These are phyloP conservation scores for Auriscalpium vulgare DNA, from an alignment of 768 basidiomycete species.

Conservation along the genomic window DNA sequence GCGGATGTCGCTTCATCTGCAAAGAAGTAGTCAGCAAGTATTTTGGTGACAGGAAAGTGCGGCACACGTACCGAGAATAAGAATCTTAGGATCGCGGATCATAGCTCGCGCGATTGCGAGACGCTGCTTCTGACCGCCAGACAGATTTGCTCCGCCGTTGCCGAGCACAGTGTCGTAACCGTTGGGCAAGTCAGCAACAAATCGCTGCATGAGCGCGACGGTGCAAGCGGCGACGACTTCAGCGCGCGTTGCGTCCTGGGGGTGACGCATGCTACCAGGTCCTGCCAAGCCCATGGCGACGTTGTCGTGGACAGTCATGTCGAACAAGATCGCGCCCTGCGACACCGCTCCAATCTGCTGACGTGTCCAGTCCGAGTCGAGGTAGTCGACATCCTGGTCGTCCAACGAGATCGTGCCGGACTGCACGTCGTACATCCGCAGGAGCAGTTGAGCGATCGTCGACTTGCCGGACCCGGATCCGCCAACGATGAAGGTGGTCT, in stretches of 20 bases:
- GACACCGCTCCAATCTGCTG: conserved; percentile 67
- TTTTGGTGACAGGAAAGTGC: conserved; percentile 9
- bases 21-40: background rate
- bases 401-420: conserved; percentile 70
- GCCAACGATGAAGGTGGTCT: conserved; percentile 77
- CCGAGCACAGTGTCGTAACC: conserved; percentile 85
- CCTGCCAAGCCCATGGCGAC: conserved; percentile 70
- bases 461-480: conserved; percentile 75
- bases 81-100: conserved; percentile 76
- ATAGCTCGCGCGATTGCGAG: conserved; percentile 83
- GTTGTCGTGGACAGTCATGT: conserved; percentile 77
- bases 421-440: conserved; percentile 66
- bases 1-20: conserved; percentile 77
- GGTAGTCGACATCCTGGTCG: conserved; percentile 67
- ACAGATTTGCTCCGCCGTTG: conserved; percentile 65
- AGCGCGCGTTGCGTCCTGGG: conserved; percentile 45
- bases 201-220: conserved; percentile 84
- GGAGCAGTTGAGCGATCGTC: conserved; percentile 54
- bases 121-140: conserved; percentile 90
- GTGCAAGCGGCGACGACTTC: conserved; percentile 79
- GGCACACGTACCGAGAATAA: conserved; percentile 71
- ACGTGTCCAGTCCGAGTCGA: conserved; percentile 66
- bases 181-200: conserved; percentile 72
- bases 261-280: conserved; percentile 27
- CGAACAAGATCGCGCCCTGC: conserved; percentile 77